phyloP scores from a whole-genome alignment of 164 flowering plant species.

The Piper betle region DNA sequence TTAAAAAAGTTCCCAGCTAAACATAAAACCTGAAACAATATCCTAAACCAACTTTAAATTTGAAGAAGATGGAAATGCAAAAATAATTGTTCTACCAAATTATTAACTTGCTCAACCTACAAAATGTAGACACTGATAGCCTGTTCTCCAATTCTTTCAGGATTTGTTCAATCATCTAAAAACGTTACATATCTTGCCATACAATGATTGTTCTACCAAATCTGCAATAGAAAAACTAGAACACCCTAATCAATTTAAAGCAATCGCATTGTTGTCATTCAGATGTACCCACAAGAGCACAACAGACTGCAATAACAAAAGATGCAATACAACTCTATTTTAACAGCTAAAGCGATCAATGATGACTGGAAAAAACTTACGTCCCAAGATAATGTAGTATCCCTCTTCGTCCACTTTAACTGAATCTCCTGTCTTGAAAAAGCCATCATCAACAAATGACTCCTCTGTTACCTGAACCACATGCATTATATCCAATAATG shows the following conservation, averaged over 20 bases:
- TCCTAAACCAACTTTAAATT: background rate
- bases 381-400: slow-evolving; percentile 87
- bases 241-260: too few species aligned
- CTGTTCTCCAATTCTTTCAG: too few species aligned
- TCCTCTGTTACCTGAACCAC: slow-evolving; percentile 61
- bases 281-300: background rate
- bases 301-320: background rate
- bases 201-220: too few species aligned
- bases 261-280: too few species aligned
- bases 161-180: too few species aligned
- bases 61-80: background rate
- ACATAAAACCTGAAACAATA: too few species aligned
- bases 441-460: slow-evolving; percentile 75
- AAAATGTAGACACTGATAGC: background rate
- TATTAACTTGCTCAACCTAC: background rate
- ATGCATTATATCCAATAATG: background rate
- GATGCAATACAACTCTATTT: background rate
- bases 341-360: too few species aligned
- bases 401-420: slow-evolving; percentile 90
- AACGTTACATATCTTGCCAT: too few species aligned
- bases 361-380: slow-evolving; percentile 34
- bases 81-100: background rate
- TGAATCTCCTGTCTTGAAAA: slow-evolving; percentile 94
- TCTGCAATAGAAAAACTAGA: too few species aligned
- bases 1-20: too few species aligned